A percentile compares a stretch with the other conserved stretches of the same genome.
These are phyloP conservation scores for Ceratorhiza oryzae-sativae DNA, from an alignment of 1,284 basidiomycete genomes.

Conservation along the genomic window DNA sequence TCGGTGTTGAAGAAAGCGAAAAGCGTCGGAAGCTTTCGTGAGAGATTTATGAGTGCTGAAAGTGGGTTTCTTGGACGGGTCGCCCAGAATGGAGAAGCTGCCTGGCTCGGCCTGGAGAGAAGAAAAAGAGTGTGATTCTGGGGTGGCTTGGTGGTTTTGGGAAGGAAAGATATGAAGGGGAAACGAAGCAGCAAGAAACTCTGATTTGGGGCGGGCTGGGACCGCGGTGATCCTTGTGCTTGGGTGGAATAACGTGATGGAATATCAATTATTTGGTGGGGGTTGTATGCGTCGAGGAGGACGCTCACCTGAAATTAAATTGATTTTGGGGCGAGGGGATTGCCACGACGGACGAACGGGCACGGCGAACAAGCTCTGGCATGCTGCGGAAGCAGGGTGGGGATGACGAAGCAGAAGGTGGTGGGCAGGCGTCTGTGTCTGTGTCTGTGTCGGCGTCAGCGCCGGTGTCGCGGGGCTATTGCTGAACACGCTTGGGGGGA, in stretches of 20 bases:
- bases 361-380: slow-evolving; percentile 2
- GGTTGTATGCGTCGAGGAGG: slow-evolving; percentile 29
- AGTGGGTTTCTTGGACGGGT: slow-evolving; percentile 34
- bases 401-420: not conserved
- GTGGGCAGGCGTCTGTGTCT: too few relatives aligned
- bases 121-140: slow-evolving; percentile 40
- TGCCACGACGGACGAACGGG: not conserved
- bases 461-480: slow-evolving; percentile 15
- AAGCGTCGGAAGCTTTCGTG: slow-evolving; percentile 38
- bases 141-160: slow-evolving; percentile 25
- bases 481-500: slow-evolving; percentile 12
- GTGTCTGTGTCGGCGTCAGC: too few relatives aligned
- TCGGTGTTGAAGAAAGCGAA: slow-evolving; percentile 38
- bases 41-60: slow-evolving; percentile 39
- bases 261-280: slow-evolving; percentile 13
- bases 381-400: slow-evolving; percentile 19
- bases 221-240: slow-evolving; percentile 30
- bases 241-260: slow-evolving; percentile 28
- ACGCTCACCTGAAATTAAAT: slow-evolving; percentile 26
- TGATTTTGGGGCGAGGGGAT: not conserved
- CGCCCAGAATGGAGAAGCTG: slow-evolving; percentile 37
- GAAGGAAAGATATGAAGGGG: slow-evolving; percentile 30
- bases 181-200: slow-evolving; percentile 32
- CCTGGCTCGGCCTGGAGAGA: slow-evolving; percentile 38
- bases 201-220: slow-evolving; percentile 37